Percentiles rank a stretch among this genome's conserved stretches.
These are phyloP conservation scores for Mycena sanguinolenta DNA, from an alignment of 768 basidiomycete genomes.

Conservation along the genomic window DNA sequence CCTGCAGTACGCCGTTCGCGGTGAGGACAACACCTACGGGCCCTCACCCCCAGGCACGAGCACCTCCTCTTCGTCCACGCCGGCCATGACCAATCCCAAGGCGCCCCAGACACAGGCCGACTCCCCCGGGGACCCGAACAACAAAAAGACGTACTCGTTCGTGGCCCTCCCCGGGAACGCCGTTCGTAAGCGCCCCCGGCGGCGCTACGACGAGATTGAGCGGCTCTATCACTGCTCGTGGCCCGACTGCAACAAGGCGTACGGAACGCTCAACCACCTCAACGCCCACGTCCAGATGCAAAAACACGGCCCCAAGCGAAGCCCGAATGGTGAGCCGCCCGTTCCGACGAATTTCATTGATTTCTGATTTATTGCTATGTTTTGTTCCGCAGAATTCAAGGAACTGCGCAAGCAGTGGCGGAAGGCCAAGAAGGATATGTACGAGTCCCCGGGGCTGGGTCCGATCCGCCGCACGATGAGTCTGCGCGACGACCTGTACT, in stretches of 20 bases:
- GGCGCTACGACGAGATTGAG: constrained; percentile 96
- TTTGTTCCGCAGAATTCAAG: constrained; percentile 84
- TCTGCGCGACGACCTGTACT: constrained; percentile 34
- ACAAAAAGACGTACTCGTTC: constrained; percentile 84
- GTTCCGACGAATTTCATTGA: constrained; percentile 9
- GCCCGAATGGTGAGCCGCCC: constrained; percentile 77
- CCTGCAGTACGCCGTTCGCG: constrained; percentile 58
- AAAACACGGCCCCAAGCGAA: constrained; percentile 91
- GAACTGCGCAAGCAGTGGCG: constrained; percentile 98
- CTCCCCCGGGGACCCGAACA: constrained; percentile 47
- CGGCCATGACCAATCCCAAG: constrained; percentile 32
- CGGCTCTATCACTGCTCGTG: constrained; percentile 91
- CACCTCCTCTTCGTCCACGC: constrained; percentile 65
- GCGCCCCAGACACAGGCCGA: constrained; percentile 41
- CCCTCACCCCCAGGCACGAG: constrained; percentile 74
- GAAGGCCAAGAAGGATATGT: constrained; percentile 91
- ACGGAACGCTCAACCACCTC: constrained; percentile 96
- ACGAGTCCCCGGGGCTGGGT: constrained; percentile 41
- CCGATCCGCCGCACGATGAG: constrained; percentile 38
- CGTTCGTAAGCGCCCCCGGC: constrained; percentile 86
- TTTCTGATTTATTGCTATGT: too few species aligned
- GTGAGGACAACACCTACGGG: constrained; percentile 66
- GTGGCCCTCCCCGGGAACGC: constrained; percentile 85
- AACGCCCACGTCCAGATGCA: constrained; percentile 99
- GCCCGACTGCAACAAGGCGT: constrained; percentile 83